A percentile compares a stretch with the other conserved stretches of the same genome.
These are phyloP conservation scores for Coniochaeta ligniaria DNA, from an alignment of 2,329 filamentous ascomycete genomes.

Conservation along the genomic window DNA sequence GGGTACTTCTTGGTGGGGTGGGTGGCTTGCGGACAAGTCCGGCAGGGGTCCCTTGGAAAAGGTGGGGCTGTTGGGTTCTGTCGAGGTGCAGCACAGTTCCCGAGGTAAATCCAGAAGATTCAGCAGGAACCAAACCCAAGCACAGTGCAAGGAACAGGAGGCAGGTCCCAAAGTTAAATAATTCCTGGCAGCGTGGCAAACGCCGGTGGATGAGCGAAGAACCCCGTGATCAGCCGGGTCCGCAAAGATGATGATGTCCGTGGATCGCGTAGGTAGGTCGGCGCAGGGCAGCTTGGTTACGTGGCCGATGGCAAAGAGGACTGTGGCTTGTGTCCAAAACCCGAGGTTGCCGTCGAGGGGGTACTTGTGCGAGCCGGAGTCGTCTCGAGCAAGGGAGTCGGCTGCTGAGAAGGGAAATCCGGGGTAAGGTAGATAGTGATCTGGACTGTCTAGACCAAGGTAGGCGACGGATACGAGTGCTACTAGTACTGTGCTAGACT, in stretches of 20 bases:
- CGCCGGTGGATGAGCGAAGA: not conserved
- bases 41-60: not conserved
- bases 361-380: not conserved
- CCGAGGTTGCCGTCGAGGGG: not conserved
- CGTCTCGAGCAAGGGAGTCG: not conserved
- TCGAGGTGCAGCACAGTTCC: too few relatives aligned
- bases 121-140: not conserved
- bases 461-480: not conserved
- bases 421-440: too few relatives aligned
- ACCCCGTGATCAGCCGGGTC: not conserved
- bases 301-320: not conserved
- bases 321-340: not conserved
- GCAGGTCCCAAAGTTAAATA: not conserved
- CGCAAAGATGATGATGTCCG: not conserved
- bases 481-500: not conserved
- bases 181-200: not conserved
- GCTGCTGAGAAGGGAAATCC: not conserved
- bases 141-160: too few relatives aligned
- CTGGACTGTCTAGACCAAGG: not conserved
- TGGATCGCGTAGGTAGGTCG: not conserved
- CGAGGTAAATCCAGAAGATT: not conserved
- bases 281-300: not conserved
- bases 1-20: not conserved
- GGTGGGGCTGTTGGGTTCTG: not conserved
- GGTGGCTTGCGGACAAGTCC: constrained; percentile 1